Evolutionary conservation across 2,329 filamentous ascomycete genomes (phyloP), one percentile per base, ranked within the genome.

Genomic region (Aspergillus luchuensis): DNA sequence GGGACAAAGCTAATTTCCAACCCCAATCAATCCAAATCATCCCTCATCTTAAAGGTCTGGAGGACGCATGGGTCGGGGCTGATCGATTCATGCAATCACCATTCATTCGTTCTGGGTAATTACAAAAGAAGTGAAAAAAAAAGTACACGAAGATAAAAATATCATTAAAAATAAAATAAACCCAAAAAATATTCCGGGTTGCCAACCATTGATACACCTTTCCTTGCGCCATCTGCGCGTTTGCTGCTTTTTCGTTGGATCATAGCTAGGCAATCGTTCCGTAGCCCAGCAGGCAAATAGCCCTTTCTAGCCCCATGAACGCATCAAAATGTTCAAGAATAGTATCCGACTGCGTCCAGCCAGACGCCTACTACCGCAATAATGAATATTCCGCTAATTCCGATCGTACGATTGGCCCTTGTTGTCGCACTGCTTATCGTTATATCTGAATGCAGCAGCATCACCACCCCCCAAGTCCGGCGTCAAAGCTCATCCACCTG

Each of bases 231-330:
- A 65, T 60, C 52, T 60, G 56, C 49, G 41, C 41, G n/a, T 52
- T 30, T 52, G 19, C 58, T 61, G 53, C 38, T 41, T 47, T 57
- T 48, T 59, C 33, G 63, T 63, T 63, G 61, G 61, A 65, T 60
- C 52, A 39, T n/a, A 21, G 13, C 28, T n/a, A 25, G 48, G 28
- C n/a, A 52, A 33, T 36, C 33, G 33, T 36, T 13, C 33, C 33
- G 33, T 36, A 36, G 33, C 33, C 33, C 33, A 36, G 11, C 11
- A 36, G 33, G 33, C 33, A 36, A 36, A 36, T 15, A 11, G 33
- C 33, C 33, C 13, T 36, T 36, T 39, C 28, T 19, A 39, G 11
- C 23, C 50, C 21, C 21, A 53, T 36, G 30, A 21, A 38, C 25
- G 50, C 21, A 41, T 53, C 11, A 5, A 39, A 21, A 41, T 10